Evolutionary conservation across 148 eudicot genomes (phyloP).

Genomic region (Fallopia convolvulus): DNA sequence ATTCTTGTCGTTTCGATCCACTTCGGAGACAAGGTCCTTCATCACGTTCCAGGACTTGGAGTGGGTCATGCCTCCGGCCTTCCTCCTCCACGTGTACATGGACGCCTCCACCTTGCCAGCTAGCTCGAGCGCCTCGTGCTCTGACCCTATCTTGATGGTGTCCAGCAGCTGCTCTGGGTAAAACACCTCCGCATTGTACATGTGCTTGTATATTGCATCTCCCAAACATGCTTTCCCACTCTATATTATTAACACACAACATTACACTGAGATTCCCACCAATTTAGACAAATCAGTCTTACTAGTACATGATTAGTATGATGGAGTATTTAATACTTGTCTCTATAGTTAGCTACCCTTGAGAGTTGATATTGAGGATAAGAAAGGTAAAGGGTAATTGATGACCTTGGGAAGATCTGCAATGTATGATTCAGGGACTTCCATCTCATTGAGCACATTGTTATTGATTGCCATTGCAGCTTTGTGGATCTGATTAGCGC

Average conservation of each 20-base stretch:
- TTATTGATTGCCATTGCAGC: constrained; percentile 90
- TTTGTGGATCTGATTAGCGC: constrained; percentile 80
- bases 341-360: no score
- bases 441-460: constrained; percentile 76
- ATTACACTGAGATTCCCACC: background rate
- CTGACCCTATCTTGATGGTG: constrained; percentile 57
- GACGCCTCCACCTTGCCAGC: constrained; percentile 91
- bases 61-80: constrained; percentile 45
- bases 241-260: constrained; percentile 22
- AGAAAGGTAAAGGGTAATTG: background rate
- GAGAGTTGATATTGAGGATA: no score
- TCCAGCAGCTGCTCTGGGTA: constrained; percentile 68
- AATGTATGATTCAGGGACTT: constrained; percentile 71
- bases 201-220: constrained; percentile 70
- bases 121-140: constrained; percentile 87
- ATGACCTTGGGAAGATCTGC: constrained; percentile 86
- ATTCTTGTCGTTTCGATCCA: constrained; percentile 71
- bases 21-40: constrained; percentile 49
- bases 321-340: no score
- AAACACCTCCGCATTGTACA: constrained; percentile 53
- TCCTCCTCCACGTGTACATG: constrained; percentile 77
- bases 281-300: background rate
- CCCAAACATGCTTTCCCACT: constrained; percentile 83
- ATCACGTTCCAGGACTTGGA: constrained; percentile 73
- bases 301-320: background rate